phyloP scores from a whole-genome alignment of 2,329 filamentous ascomycete genomes.

The Fusarium continuum region DNA sequence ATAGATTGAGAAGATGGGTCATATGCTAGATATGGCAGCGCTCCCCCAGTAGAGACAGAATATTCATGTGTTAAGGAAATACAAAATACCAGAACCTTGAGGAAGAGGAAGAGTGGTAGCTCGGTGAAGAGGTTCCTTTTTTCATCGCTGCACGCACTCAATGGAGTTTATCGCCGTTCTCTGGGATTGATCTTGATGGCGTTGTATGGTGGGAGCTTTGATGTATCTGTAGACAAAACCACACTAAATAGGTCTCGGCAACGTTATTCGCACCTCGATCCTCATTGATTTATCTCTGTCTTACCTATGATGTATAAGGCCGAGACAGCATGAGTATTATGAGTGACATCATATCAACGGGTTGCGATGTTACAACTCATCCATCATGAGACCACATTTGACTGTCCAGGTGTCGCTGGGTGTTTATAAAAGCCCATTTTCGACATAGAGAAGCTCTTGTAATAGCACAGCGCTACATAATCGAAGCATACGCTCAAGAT shows the following conservation, averaged over 20 bases:
- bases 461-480: too few species aligned
- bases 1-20: constrained; percentile 88
- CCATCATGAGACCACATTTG: background rate
- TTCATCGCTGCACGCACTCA: constrained; percentile 27
- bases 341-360: background rate
- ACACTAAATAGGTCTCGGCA: background rate
- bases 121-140: constrained; percentile 1
- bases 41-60: constrained; percentile 24
- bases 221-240: constrained; percentile 40
- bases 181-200: constrained; percentile 34
- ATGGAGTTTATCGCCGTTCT: constrained; percentile 36
- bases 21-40: constrained; percentile 71
- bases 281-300: too few species aligned
- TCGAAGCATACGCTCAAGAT: too few species aligned
- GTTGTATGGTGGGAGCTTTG: constrained; percentile 35
- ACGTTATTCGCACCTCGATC: background rate
- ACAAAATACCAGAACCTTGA: background rate
- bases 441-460: too few species aligned
- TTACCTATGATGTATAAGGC: background rate
- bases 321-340: background rate
- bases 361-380: background rate
- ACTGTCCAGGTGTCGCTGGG: background rate
- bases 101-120: background rate
- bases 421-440: background rate
- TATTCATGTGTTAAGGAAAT: background rate